Conservation (phyloP, 2,329 filamentous ascomycete genomes). For the Fusarium cyanostomum region DNA sequence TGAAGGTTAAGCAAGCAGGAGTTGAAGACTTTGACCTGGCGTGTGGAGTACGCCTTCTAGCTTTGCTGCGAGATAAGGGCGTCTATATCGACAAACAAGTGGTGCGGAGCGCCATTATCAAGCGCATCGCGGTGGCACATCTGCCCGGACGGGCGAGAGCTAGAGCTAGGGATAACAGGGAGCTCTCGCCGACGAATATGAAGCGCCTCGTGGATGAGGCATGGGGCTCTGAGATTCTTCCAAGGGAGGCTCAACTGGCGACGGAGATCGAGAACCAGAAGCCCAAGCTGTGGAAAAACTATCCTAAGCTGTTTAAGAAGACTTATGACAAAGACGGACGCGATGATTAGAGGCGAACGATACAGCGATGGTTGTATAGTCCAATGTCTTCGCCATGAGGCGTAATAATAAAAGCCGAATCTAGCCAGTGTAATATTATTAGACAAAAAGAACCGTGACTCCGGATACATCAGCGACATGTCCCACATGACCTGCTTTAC, state of each 20-base stretch:
- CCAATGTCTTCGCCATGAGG: background rate
- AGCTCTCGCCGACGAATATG: conserved; percentile 44
- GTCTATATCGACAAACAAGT: conserved; percentile 48
- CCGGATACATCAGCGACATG: conserved; percentile 39
- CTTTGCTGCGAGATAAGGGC: conserved; percentile 48
- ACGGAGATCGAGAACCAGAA: conserved; percentile 44
- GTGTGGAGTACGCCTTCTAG: conserved; percentile 50
- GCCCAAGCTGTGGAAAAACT: conserved; percentile 45
- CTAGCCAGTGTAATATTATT: conserved; percentile 36
- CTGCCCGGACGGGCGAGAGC: conserved; percentile 43
- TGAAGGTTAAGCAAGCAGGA: conserved; percentile 10
- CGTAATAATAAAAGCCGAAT: conserved; percentile 16
- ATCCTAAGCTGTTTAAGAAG: conserved; percentile 43
- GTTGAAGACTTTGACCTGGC: conserved; percentile 47
- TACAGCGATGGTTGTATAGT: background rate
- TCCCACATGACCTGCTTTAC: conserved; percentile 42
- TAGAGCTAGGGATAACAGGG: conserved; percentile 45
- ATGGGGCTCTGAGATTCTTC: conserved; percentile 48
- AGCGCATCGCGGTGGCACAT: conserved; percentile 45
- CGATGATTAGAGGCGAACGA: conserved; percentile 1
- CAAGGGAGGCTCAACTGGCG: conserved; percentile 33
- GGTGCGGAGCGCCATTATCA: conserved; percentile 42
- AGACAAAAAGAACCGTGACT: conserved; percentile 41
- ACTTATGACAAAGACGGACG: conserved; percentile 38
- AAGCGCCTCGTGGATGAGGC: conserved; percentile 48